A percentile compares a stretch with the other conserved stretches of the same genome.
phyloP scores from a whole-genome alignment of 768 basidiomycete genomes.

The Naganishia kalamii region DNA sequence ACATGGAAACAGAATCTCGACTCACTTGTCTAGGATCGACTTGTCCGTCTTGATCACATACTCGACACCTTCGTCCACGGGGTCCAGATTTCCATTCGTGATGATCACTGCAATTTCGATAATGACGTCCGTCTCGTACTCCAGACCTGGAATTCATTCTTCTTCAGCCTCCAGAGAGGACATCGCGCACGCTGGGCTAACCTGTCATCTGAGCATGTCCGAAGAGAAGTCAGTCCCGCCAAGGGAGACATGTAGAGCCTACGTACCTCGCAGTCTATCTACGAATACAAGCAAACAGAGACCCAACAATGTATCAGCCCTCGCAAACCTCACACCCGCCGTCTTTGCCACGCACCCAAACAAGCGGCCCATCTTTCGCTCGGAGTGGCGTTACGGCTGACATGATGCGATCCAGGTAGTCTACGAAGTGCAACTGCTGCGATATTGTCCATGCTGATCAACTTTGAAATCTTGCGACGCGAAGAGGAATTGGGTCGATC shows the following conservation, averaged over 20 bases:
- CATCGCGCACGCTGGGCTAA: not conserved
- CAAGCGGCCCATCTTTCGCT: constrained; percentile 41
- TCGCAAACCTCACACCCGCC: not conserved
- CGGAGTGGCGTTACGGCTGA: constrained; percentile 20
- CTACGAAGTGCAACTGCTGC: not conserved
- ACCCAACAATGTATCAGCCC: not conserved
- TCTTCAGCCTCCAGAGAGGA: not conserved
- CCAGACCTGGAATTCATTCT: constrained; percentile 29
- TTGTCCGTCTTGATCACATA: constrained; percentile 71
- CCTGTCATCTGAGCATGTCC: constrained; percentile 20
- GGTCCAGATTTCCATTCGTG: constrained; percentile 72
- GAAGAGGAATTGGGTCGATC: not conserved
- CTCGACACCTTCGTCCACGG: constrained; percentile 72
- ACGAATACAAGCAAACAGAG: not conserved
- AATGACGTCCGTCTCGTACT: constrained; percentile 34
- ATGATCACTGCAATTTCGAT: constrained; percentile 79
- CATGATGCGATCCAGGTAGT: not conserved
- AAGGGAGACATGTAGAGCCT: no score
- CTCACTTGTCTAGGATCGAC: constrained; percentile 60
- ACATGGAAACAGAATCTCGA: constrained; percentile 6
- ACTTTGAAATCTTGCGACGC: no score
- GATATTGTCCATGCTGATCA: not conserved
- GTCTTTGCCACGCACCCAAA: constrained; percentile 36
- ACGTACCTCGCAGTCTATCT: constrained; percentile 40
- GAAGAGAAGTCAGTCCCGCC: not conserved